Conservation (phyloP, 2,329 filamentous ascomycete genomes). For the Paraphoma chrysanthemicola region DNA sequence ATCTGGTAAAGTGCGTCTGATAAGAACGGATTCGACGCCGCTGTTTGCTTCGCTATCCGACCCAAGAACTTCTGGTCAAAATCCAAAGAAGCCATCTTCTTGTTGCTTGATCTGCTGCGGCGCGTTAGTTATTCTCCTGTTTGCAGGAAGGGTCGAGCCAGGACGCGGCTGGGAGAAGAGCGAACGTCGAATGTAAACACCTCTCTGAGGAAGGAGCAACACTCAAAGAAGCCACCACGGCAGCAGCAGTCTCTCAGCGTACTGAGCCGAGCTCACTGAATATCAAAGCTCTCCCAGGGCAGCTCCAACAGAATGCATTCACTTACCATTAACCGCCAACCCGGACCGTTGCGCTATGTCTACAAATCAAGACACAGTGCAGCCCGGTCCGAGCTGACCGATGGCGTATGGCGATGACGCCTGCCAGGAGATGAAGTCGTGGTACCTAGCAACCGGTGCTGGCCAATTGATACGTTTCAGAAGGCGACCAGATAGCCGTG, state of each 20-base stretch:
- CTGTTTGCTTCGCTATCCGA: conserved; percentile 81
- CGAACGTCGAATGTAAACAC: conserved; percentile 1
- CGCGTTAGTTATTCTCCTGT: conserved; percentile 2
- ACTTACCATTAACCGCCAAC: conserved; percentile 41
- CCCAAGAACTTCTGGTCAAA: conserved; percentile 98
- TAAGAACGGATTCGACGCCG: conserved; percentile 78
- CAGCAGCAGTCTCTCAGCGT: background rate
- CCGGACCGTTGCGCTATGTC: conserved; percentile 43
- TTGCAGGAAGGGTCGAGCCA: conserved; percentile 8
- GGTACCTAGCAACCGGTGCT: conserved; percentile 31
- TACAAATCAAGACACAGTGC: conserved; percentile 38
- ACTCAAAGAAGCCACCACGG: background rate
- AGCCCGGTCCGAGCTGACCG: conserved; percentile 41
- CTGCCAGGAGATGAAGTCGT: conserved; percentile 35
- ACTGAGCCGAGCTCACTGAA: background rate
- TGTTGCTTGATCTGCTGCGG: conserved; percentile 6
- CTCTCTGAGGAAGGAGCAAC: background rate
- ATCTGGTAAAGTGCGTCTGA: conserved; percentile 88
- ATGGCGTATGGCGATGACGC: conserved; percentile 28
- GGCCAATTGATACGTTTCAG: conserved; percentile 43
- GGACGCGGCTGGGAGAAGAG: conserved; percentile 1
- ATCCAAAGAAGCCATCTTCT: conserved; percentile 88
- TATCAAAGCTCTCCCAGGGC: background rate
- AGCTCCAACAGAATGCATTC: conserved; percentile 4
- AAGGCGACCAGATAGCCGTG: conserved; percentile 28